A percentile compares a stretch with the other conserved stretches of the same genome.
phyloP scores from a whole-genome alignment of 2,329 filamentous ascomycete genomes.

The Acephala macrosclerotiorum region DNA sequence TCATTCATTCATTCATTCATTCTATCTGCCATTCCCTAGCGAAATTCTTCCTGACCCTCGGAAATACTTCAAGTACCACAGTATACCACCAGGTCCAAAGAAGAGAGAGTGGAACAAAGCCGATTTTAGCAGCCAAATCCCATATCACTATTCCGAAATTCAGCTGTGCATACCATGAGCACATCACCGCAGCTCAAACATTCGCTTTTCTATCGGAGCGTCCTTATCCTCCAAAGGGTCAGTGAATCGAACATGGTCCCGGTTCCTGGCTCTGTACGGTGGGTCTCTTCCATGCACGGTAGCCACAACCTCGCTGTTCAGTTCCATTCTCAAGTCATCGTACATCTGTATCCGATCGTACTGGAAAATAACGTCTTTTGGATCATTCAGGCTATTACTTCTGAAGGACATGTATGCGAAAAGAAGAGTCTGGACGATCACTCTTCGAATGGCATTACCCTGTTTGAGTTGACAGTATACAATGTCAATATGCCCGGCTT shows the following conservation, averaged over 20 bases:
- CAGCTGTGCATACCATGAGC: too few relatives aligned
- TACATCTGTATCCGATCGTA: neutral
- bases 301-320: neutral
- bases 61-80: too few relatives aligned
- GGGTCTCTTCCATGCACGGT: neutral
- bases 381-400: neutral
- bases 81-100: too few relatives aligned
- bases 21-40: too few relatives aligned
- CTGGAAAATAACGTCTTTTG: neutral
- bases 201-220: too few relatives aligned
- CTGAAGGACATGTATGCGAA: conserved; percentile 1
- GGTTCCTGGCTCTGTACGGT: neutral
- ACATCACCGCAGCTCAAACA: too few relatives aligned
- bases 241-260: neutral
- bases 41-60: too few relatives aligned
- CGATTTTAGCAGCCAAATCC: too few relatives aligned
- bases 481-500: conserved; percentile 14
- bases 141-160: too few relatives aligned
- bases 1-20: too few relatives aligned
- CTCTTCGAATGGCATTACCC: conserved; percentile 15
- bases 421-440: conserved; percentile 20
- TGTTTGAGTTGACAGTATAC: neutral
- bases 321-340: neutral
- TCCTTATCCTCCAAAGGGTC: neutral
- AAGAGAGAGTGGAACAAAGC: too few relatives aligned